These are phyloP conservation scores for Colletotrichum chlorophyti DNA, from an alignment of 2,329 filamentous ascomycete genomes.

Conservation along the genomic window DNA sequence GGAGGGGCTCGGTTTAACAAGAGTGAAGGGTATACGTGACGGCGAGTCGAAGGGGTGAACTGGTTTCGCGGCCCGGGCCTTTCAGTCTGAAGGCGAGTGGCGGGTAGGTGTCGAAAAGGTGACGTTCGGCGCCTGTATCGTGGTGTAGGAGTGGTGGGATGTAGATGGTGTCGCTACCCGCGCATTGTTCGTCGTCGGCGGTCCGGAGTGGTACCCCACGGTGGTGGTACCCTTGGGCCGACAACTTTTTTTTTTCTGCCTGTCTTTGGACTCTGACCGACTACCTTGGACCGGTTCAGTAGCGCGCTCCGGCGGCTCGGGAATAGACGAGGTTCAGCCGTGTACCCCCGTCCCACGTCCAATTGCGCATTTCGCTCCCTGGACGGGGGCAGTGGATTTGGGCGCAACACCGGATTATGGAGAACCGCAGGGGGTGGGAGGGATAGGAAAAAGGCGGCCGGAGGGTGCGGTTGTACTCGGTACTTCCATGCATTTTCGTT, in stretches of 20 bases:
- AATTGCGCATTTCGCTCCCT: too few species aligned
- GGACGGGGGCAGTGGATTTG: constrained; percentile 12
- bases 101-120: not conserved
- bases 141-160: constrained; percentile 13
- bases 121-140: not conserved
- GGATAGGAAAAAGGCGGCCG: not conserved
- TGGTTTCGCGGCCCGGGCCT: not conserved
- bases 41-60: not conserved
- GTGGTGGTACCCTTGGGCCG: constrained; percentile 8
- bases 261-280: constrained; percentile 10
- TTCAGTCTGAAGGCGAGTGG: not conserved
- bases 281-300: too few species aligned
- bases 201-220: constrained; percentile 14
- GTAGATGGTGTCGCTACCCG: constrained; percentile 18
- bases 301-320: constrained; percentile 25
- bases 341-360: constrained; percentile 2
- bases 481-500: too few species aligned
- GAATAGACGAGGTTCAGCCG: constrained; percentile 29
- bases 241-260: constrained; percentile 16
- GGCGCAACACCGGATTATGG: constrained; percentile 25
- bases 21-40: not conserved
- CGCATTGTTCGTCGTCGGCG: constrained; percentile 10
- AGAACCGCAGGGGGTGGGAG: constrained; percentile 24
- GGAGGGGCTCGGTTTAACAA: not conserved
- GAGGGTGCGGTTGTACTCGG: not conserved